Evolutionary conservation across 2,329 filamentous ascomycete genomes (phyloP).

Genomic region (Claviceps paspali): DNA sequence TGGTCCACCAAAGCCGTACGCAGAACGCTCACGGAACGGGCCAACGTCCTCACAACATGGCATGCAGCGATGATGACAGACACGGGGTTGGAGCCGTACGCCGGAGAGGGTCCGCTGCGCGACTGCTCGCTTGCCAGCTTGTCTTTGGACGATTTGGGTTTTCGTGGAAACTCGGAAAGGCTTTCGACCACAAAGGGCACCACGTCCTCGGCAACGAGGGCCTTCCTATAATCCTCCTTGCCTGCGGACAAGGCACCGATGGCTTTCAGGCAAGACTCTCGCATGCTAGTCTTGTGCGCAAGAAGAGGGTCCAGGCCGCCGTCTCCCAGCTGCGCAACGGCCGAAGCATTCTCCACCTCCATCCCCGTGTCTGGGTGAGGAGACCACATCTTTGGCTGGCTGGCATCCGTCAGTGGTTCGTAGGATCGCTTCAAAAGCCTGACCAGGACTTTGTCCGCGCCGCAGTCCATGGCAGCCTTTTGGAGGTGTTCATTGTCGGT

Average conservation of each 20-base stretch:
- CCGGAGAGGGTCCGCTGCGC: conserved; percentile 18
- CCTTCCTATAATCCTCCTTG: conserved; percentile 72
- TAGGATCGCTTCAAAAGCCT: conserved; percentile 37
- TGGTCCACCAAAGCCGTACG: conserved; percentile 80
- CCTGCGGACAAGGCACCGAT: conserved; percentile 68
- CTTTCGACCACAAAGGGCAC: conserved; percentile 74
- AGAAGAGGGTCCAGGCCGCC: conserved; percentile 43
- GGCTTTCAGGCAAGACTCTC: conserved; percentile 63
- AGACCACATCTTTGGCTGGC: conserved; percentile 23
- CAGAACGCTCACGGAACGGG: conserved; percentile 69
- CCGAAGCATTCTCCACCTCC: conserved; percentile 18
- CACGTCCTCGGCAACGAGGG: conserved; percentile 67
- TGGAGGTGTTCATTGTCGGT: conserved; percentile 68
- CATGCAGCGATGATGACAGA: conserved; percentile 75
- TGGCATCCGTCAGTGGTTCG: conserved; percentile 22
- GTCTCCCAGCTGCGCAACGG: conserved; percentile 37
- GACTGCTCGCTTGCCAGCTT: conserved; percentile 20
- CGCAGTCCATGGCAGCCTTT: conserved; percentile 59
- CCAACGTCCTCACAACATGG: conserved; percentile 64
- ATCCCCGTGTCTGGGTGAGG: conserved; percentile 20
- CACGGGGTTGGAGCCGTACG: conserved; percentile 59
- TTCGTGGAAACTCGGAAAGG: conserved; percentile 41
- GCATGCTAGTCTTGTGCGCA: conserved; percentile 57
- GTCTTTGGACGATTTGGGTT: conserved; percentile 27
- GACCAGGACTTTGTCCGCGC: conserved; percentile 29